Base-by-base conservation (phyloP, 768 basidiomycete species). In the Cystofilobasidium ferigula region DNA sequence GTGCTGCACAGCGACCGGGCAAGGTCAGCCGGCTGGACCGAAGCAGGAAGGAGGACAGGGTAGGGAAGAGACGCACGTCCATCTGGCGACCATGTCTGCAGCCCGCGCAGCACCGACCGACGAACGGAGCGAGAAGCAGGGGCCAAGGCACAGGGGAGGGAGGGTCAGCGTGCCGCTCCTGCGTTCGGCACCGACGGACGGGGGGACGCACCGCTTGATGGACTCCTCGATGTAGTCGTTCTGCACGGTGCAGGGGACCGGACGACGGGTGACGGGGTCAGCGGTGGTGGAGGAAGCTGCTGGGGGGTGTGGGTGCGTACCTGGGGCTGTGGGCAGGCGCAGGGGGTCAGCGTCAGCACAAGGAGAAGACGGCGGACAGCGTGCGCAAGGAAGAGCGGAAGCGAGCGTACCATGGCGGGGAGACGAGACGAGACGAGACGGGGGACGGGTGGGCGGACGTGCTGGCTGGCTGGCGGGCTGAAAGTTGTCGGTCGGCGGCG, bases 211-310 rank as follows among this genome's bases (percentile, higher is more conserved):
- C 43, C 40, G 42, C 35, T 90, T 92, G 77, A 97, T 93, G 74
- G 89, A 88, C 80, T 99, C 94, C 77, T 98, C 94, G 77, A 99
- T 98, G 77, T 98, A 97, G 76, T 97, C 93, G 82, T 98, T 98
- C 89, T 99, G 72, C 13, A n/a, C 13, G 47, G 26, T 4, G 4
- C 34, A 43, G 42, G 20, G 18, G 30, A 63, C 26, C 40, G 32
- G 32, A 0, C 26, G n/a, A 10, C 4, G 0, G 12, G 20, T n/a
- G 34, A 26, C 51, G 30, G 48, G 61, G 35, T 38, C 30, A 38
- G 16, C 40, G 16, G 26, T 40, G 40, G 42, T 10, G 9, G 48
- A 53, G 24, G 9, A 28, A 53, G 24, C 5, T 6, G 12, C 3
- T 13, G 20, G 51, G 51, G 6, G 51, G 45, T 14, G 3, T 3